These are phyloP conservation scores for Coemansia sp. DNA, from an alignment of 371 early-diverging fungal genomes.

Conservation along the genomic window DNA sequence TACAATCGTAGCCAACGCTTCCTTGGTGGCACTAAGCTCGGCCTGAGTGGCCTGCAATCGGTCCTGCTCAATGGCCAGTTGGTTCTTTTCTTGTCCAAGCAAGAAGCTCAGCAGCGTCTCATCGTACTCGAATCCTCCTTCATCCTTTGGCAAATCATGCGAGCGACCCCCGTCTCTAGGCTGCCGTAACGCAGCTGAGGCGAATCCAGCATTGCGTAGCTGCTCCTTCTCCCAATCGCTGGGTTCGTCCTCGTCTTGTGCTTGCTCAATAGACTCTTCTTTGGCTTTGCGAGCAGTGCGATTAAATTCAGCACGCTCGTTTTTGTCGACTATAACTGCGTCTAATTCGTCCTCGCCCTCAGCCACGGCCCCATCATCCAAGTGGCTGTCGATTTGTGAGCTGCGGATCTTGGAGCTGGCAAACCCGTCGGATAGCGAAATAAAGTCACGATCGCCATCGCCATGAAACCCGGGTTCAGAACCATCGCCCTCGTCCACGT, in stretches of 20 bases:
- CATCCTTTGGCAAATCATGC: constrained; percentile 14
- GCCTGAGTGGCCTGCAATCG: constrained; percentile 15
- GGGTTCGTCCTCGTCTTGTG: constrained; percentile 30
- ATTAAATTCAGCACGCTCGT: constrained; percentile 27
- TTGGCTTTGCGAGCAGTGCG: constrained; percentile 16
- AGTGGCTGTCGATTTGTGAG: not conserved
- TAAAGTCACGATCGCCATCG: constrained; percentile 20
- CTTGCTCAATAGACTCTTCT: constrained; percentile 27
- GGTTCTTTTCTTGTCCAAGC: constrained; percentile 31
- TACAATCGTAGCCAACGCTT: constrained; percentile 7
- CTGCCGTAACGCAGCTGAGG: not conserved
- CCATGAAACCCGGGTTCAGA: too few relatives aligned
- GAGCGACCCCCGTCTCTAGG: not conserved
- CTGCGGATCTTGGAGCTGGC: constrained; percentile 7
- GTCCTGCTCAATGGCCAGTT: constrained; percentile 24
- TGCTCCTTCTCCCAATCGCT: constrained; percentile 48
- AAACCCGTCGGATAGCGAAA: constrained; percentile 20
- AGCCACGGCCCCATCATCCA: constrained; percentile 2
- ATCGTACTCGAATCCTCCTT: constrained; percentile 27
- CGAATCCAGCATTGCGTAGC: constrained; percentile 41
- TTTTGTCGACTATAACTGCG: constrained; percentile 31
- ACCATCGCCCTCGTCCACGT: too few relatives aligned
- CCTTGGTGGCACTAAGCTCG: constrained; percentile 4
- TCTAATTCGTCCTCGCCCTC: constrained; percentile 43
- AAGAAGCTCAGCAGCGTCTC: constrained; percentile 18